phyloP scores from a whole-genome alignment of 2,329 filamentous ascomycete species.

The Verticillium albo-atrum region DNA sequence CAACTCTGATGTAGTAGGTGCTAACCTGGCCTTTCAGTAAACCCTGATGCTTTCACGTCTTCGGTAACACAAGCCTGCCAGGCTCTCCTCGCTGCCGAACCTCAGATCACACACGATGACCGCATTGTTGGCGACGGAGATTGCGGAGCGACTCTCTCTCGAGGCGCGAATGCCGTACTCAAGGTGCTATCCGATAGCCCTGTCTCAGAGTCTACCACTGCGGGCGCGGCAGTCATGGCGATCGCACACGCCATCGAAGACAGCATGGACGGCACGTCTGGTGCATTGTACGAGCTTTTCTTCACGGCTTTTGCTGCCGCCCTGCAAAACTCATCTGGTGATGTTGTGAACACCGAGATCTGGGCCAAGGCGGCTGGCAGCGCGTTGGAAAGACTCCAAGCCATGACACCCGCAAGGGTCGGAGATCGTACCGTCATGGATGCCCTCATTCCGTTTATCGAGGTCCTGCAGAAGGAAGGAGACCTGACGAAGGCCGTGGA shows the following conservation, averaged over 20 bases:
- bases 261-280: slow-evolving; percentile 70
- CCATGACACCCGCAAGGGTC: slow-evolving; percentile 58
- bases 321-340: neutral
- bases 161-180: slow-evolving; percentile 51
- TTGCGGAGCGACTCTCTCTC: slow-evolving; percentile 30
- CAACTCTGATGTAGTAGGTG: neutral
- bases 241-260: slow-evolving; percentile 51
- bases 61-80: slow-evolving; percentile 4
- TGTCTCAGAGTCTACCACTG: neutral
- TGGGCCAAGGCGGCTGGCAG: slow-evolving; percentile 4
- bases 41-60: slow-evolving; percentile 3
- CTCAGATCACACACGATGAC: slow-evolving; percentile 23
- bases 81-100: slow-evolving; percentile 33
- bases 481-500: slow-evolving; percentile 43
- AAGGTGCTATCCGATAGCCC: slow-evolving; percentile 37
- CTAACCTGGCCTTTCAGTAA: neutral
- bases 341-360: neutral
- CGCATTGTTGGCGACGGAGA: slow-evolving; percentile 28
- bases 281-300: slow-evolving; percentile 74
- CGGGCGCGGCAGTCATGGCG: slow-evolving; percentile 1
- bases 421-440: slow-evolving; percentile 72
- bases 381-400: neutral
- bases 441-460: slow-evolving; percentile 65
- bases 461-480: slow-evolving; percentile 47
- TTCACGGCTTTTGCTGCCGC: slow-evolving; percentile 58